A percentile compares a stretch with the other conserved stretches of the same genome.
phyloP scores from a whole-genome alignment of 1,284 basidiomycete species.

The Vanrija humicola region DNA sequence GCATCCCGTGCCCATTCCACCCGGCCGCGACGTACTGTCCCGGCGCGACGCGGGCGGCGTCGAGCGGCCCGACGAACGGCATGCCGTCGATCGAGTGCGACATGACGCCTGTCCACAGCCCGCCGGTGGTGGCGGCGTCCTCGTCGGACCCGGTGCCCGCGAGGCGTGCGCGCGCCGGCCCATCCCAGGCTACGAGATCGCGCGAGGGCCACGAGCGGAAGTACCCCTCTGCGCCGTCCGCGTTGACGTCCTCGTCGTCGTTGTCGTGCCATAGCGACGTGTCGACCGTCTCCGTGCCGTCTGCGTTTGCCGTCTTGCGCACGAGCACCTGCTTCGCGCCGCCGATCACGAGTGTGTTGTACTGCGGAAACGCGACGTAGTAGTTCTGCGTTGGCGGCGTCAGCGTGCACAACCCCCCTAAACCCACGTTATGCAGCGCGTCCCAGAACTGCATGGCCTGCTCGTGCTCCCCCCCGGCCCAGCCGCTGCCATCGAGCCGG shows the following conservation, averaged over 20 bases:
- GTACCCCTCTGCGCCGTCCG: slow-evolving; percentile 20
- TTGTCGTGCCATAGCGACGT: slow-evolving; percentile 15
- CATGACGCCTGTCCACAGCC: slow-evolving; percentile 30
- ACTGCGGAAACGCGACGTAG: slow-evolving; percentile 22
- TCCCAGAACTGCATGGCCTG: slow-evolving; percentile 25
- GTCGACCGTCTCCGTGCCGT: background rate
- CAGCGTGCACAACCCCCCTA: background rate
- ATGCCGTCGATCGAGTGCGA: slow-evolving; percentile 26
- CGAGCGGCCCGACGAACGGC: slow-evolving; percentile 25
- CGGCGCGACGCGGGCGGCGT: slow-evolving; percentile 1
- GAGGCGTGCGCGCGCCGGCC: slow-evolving; percentile 12
- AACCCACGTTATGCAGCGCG: slow-evolving; percentile 21
- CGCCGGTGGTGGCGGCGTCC: slow-evolving; percentile 2
- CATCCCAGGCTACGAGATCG: slow-evolving; percentile 20
- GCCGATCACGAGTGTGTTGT: slow-evolving; percentile 27
- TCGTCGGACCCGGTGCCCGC: slow-evolving; percentile 2
- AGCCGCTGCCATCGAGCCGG: slow-evolving; percentile 17
- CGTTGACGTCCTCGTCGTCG: slow-evolving; percentile 19
- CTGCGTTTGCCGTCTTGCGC: background rate
- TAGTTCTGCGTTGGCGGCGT: slow-evolving; percentile 22
- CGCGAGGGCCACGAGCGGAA: slow-evolving; percentile 17
- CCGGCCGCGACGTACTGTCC: slow-evolving; percentile 23
- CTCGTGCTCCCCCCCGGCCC: slow-evolving; percentile 4
- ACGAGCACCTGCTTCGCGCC: slow-evolving; percentile 24
- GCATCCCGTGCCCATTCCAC: slow-evolving; percentile 27